These are phyloP conservation scores for Clitopilus passeckerianus DNA, from an alignment of 768 basidiomycete genomes.

Conservation along the genomic window DNA sequence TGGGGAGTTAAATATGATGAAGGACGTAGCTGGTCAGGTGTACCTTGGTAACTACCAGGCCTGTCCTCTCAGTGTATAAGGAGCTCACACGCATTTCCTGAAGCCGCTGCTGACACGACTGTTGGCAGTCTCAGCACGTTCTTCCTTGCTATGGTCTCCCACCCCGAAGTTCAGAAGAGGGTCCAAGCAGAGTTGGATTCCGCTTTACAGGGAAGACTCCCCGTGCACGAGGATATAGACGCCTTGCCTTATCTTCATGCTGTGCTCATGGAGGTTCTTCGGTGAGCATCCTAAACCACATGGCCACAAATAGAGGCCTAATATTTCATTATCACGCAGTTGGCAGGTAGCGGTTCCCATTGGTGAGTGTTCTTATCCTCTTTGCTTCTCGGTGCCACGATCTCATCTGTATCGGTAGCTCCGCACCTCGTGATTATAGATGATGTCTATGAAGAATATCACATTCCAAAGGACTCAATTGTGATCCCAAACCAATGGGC, in stretches of 20 bases:
- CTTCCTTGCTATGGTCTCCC: constrained; percentile 23
- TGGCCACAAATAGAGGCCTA: neutral
- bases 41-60: neutral
- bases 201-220: constrained; percentile 24
- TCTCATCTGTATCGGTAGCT: neutral
- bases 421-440: neutral
- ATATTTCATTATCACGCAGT: neutral
- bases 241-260: constrained; percentile 25
- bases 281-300: constrained; percentile 20
- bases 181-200: constrained; percentile 29
- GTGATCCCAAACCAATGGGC: constrained; percentile 30
- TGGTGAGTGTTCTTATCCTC: neutral
- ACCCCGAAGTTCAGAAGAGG: constrained; percentile 23
- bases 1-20: neutral
- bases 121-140: constrained; percentile 21
- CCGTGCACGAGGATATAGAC: constrained; percentile 21
- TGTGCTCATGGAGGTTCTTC: constrained; percentile 21
- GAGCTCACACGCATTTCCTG: neutral
- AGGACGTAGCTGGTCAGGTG: neutral
- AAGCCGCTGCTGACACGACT: constrained; percentile 16
- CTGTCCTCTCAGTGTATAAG: no score
- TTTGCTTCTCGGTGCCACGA: neutral
- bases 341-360: neutral
- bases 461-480: constrained; percentile 25
- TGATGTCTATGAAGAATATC: constrained; percentile 24